Evolutionary conservation across 2,329 filamentous ascomycete species (phyloP).

Genomic region (Nigrospora oryzae): DNA sequence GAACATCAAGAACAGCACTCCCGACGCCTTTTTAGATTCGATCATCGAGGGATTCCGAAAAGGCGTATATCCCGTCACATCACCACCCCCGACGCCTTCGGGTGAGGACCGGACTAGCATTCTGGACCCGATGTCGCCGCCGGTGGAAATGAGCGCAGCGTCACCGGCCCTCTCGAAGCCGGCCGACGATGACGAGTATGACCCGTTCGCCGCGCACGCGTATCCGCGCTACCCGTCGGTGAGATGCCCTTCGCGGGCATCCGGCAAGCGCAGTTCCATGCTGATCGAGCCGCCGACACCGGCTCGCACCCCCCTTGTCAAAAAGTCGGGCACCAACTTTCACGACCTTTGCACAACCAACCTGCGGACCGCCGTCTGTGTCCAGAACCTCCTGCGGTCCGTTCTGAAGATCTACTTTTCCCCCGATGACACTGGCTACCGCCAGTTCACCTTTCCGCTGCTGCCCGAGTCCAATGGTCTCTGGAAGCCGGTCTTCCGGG

Average conservation of each 20-base stretch:
- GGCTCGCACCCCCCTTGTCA: slow-evolving; percentile 30
- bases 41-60: not conserved
- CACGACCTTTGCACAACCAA: slow-evolving; percentile 32
- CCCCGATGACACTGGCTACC: slow-evolving; percentile 34
- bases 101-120: no score
- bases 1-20: slow-evolving; percentile 30
- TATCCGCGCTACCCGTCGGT: no score
- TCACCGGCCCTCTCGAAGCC: not conserved
- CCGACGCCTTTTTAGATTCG: not conserved
- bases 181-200: slow-evolving; percentile 30
- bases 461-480: slow-evolving; percentile 39
- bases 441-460: slow-evolving; percentile 37
- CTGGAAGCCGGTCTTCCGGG: slow-evolving; percentile 44
- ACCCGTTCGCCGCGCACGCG: slow-evolving; percentile 28
- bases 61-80: not conserved
- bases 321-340: slow-evolving; percentile 33
- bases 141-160: not conserved
- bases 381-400: slow-evolving; percentile 50
- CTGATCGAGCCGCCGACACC: slow-evolving; percentile 4
- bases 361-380: slow-evolving; percentile 38
- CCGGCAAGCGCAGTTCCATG: not conserved
- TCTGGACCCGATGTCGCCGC: no score
- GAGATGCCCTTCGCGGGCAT: no score
- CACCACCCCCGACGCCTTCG: not conserved
- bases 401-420: slow-evolving; percentile 44